Evolutionary conservation across 2,329 filamentous ascomycete genomes (phyloP).

Genomic region (Lachnellula subtilissima): DNA sequence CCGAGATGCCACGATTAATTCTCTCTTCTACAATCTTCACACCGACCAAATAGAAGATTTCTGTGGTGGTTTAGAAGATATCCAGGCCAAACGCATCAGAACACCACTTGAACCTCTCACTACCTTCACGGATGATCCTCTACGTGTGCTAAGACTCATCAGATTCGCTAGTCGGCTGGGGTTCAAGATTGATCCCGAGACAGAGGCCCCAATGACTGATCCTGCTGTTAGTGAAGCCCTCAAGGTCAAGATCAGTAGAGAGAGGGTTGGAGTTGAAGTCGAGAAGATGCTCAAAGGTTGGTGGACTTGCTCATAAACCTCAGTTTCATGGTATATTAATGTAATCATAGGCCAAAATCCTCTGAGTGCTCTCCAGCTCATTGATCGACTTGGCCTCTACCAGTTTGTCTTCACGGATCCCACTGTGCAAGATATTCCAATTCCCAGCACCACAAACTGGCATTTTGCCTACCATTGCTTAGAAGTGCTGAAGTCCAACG

Average conservation of each 20-base stretch:
- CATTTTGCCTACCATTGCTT: slow-evolving; percentile 59
- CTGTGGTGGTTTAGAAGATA: slow-evolving; percentile 71
- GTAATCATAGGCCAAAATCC: slow-evolving; percentile 51
- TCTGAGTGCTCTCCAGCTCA: slow-evolving; percentile 54
- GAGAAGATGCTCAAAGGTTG: slow-evolving; percentile 84
- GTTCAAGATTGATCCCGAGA: slow-evolving; percentile 70
- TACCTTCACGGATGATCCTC: slow-evolving; percentile 90
- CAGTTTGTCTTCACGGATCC: slow-evolving; percentile 70
- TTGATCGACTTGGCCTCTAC: slow-evolving; percentile 65
- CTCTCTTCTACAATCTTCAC: slow-evolving; percentile 91
- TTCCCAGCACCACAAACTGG: slow-evolving; percentile 59
- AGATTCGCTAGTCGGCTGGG: slow-evolving; percentile 82
- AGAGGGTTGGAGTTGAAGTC: slow-evolving; percentile 80
- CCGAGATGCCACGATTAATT: slow-evolving; percentile 90
- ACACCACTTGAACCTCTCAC: slow-evolving; percentile 85
- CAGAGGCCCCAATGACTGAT: slow-evolving; percentile 71
- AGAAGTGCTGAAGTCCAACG: slow-evolving; percentile 42
- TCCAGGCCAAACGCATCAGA: slow-evolving; percentile 67
- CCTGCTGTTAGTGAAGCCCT: slow-evolving; percentile 72
- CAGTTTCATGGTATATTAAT: slow-evolving; percentile 13
- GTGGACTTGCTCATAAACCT: slow-evolving; percentile 14
- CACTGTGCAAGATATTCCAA: slow-evolving; percentile 43
- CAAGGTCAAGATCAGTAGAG: slow-evolving; percentile 84
- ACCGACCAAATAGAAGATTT: slow-evolving; percentile 79
- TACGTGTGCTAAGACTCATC: slow-evolving; percentile 80